phyloP scores from a whole-genome alignment of 2,329 filamentous ascomycete genomes.

The Alternaria metachromatica region DNA sequence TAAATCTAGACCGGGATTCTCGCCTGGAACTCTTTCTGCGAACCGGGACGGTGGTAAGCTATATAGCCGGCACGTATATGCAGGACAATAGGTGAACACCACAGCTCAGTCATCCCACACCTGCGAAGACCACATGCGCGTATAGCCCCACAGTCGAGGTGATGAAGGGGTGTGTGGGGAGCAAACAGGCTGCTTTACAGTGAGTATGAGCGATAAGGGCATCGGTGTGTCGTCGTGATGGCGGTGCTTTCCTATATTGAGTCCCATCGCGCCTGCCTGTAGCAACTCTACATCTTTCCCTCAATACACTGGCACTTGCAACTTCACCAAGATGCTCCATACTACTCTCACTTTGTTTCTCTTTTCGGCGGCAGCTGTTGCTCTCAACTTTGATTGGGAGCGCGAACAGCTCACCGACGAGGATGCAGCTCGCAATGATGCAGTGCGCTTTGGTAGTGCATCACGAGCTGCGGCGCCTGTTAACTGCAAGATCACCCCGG shows the following conservation, averaged over 20 bases:
- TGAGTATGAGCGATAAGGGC: neutral
- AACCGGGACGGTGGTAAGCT: neutral
- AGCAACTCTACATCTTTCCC: neutral
- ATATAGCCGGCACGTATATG: conserved; percentile 6
- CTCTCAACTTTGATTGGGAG: conserved; percentile 35
- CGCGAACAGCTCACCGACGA: conserved; percentile 26
- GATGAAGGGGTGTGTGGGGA: neutral
- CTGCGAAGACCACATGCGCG: neutral
- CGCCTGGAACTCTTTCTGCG: neutral
- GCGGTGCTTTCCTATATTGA: neutral
- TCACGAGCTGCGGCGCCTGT: neutral
- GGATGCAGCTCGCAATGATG: conserved; percentile 22
- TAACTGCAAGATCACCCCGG: conserved; percentile 27
- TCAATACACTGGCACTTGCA: neutral
- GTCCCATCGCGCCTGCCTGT: neutral
- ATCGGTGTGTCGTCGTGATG: neutral
- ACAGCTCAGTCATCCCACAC: neutral
- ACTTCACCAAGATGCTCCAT: neutral
- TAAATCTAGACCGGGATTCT: neutral
- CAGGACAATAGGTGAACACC: conserved; percentile 3
- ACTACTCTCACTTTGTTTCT: neutral
- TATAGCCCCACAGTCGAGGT: neutral
- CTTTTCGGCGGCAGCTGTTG: neutral
- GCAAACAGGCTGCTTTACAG: neutral
- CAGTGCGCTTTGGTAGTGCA: conserved; percentile 21